Evolutionary conservation across 1,284 basidiomycete genomes (phyloP).

Genomic region (Ustilago lituana): DNA sequence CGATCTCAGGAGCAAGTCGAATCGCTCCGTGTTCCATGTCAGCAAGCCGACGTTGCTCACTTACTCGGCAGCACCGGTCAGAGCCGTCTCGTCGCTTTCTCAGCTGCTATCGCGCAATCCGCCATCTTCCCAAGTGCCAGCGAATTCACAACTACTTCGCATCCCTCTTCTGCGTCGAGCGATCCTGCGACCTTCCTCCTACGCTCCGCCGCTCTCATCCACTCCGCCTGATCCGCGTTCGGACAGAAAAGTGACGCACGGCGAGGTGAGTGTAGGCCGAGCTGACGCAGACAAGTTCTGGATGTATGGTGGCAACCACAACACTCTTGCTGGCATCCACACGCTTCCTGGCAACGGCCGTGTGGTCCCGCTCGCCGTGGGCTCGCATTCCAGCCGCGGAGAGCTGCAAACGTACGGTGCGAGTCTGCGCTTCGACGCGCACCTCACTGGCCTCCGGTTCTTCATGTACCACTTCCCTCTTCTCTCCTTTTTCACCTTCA

Average conservation of each 20-base stretch:
- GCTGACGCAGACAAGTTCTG: slow-evolving; percentile 54
- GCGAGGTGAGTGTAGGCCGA: slow-evolving; percentile 49
- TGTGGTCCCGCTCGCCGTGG: slow-evolving; percentile 24
- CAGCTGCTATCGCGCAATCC: slow-evolving; percentile 47
- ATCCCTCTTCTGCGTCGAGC: slow-evolving; percentile 52
- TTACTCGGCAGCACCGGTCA: slow-evolving; percentile 38
- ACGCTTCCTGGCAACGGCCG: slow-evolving; percentile 19
- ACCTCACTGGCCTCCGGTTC: slow-evolving; percentile 59
- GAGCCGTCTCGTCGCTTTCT: slow-evolving; percentile 37
- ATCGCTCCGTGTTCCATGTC: slow-evolving; percentile 34
- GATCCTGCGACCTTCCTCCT: slow-evolving; percentile 45
- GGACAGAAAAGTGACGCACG: slow-evolving; percentile 46
- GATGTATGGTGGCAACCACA: slow-evolving; percentile 52
- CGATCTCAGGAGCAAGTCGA: slow-evolving; percentile 39
- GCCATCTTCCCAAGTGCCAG: slow-evolving; percentile 10
- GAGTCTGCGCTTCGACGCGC: slow-evolving; percentile 62
- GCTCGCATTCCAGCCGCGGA: slow-evolving; percentile 50
- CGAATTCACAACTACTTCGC: slow-evolving; percentile 50
- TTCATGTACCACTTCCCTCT: slow-evolving; percentile 64
- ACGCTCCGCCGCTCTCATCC: slow-evolving; percentile 26
- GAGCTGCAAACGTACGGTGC: slow-evolving; percentile 60
- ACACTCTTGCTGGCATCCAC: slow-evolving; percentile 31
- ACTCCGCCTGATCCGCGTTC: slow-evolving; percentile 18
- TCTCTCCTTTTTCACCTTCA: slow-evolving; percentile 58
- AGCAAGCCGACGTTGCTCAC: slow-evolving; percentile 46